Evolutionary conservation across 352 stramenopile species (phyloP).

Genomic region (Globisporangium solare): DNA sequence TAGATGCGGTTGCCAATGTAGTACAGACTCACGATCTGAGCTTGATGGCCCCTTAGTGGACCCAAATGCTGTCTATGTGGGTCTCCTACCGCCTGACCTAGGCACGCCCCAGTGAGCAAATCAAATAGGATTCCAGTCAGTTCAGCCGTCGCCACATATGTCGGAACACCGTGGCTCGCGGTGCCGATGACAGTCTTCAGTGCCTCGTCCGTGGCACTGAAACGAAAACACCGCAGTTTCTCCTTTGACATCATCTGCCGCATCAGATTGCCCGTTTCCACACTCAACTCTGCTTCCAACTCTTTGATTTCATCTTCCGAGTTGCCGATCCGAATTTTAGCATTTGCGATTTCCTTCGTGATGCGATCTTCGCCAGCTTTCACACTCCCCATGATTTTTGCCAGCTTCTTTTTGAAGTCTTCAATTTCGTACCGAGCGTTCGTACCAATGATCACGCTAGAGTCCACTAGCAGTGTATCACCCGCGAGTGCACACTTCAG

Average conservation of each 20-base stretch:
- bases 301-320: constrained; percentile 61
- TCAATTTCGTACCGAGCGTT: constrained; percentile 65
- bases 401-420: constrained; percentile 74
- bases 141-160: constrained; percentile 46
- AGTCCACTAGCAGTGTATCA: constrained; percentile 66
- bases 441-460: constrained; percentile 48
- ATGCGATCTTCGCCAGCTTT: constrained; percentile 55
- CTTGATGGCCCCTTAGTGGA: constrained; percentile 51
- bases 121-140: constrained; percentile 57
- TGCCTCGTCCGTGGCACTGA: constrained; percentile 65
- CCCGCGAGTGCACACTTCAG: constrained; percentile 61
- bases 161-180: constrained; percentile 60
- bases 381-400: constrained; percentile 59
- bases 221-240: constrained; percentile 64
- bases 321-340: constrained; percentile 63
- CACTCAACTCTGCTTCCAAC: constrained; percentile 54
- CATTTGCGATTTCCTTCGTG: constrained; percentile 53
- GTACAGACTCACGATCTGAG: constrained; percentile 61
- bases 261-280: constrained; percentile 72
- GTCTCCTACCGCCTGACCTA: constrained; percentile 62
- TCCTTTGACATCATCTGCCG: constrained; percentile 61
- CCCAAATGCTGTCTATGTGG: constrained; percentile 59
- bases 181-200: constrained; percentile 72
- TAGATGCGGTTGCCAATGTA: constrained; percentile 61
- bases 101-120: constrained; percentile 54